phyloP scores from a whole-genome alignment of 768 basidiomycete genomes.

The Collybiopsis luxurians region DNA sequence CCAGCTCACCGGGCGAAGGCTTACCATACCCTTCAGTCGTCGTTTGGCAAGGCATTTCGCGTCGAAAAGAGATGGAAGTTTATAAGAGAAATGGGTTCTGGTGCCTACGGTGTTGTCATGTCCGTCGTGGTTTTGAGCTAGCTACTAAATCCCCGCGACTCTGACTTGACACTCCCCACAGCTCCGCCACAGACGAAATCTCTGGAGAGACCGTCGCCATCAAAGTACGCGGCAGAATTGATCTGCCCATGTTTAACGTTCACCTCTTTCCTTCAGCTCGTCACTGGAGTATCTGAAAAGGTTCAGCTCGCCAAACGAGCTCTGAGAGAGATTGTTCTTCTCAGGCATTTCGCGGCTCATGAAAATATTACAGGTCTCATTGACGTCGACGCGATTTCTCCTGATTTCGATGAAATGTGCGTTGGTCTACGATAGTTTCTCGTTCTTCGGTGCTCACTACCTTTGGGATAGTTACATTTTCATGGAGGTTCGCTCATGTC shows the following conservation, averaged over 20 bases:
- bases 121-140: slow-evolving; percentile 32
- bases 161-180: slow-evolving; percentile 20
- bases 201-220: slow-evolving; percentile 96
- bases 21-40: slow-evolving; percentile 78
- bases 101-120: slow-evolving; percentile 97
- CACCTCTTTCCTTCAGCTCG: slow-evolving; percentile 54
- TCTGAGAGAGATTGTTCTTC: slow-evolving; percentile 86
- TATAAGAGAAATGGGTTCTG: slow-evolving; percentile 88
- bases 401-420: slow-evolving; percentile 90
- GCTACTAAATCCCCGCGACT: background rate
- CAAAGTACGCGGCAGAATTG: slow-evolving; percentile 26
- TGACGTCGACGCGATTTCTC: slow-evolving; percentile 85
- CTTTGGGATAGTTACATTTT: slow-evolving; percentile 78
- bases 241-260: background rate
- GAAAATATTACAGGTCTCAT: slow-evolving; percentile 91
- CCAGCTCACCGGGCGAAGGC: too few relatives aligned
- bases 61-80: slow-evolving; percentile 91
- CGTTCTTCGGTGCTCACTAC: slow-evolving; percentile 12
- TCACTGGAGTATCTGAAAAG: slow-evolving; percentile 92
- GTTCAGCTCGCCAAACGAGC: slow-evolving; percentile 89
- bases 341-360: slow-evolving; percentile 88
- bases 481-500: slow-evolving; percentile 76
- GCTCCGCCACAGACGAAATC: slow-evolving; percentile 79
- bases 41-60: slow-evolving; percentile 73
- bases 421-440: slow-evolving; percentile 2